These are phyloP conservation scores for Lentinula lateritia DNA, from an alignment of 768 basidiomycete species.

Conservation along the genomic window DNA sequence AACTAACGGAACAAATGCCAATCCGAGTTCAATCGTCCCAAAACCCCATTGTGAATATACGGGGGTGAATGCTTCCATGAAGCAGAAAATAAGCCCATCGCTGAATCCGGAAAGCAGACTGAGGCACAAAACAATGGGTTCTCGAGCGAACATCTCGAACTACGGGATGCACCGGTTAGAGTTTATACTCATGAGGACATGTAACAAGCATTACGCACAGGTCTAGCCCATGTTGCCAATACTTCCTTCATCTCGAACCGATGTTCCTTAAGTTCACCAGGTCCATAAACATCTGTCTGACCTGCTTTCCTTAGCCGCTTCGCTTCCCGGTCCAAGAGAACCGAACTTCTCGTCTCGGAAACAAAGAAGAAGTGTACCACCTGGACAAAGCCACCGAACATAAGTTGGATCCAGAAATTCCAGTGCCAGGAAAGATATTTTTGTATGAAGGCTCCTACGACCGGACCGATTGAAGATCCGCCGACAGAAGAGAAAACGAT, in stretches of 20 bases:
- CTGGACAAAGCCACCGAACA: slow-evolving; percentile 8
- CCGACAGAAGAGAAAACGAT: slow-evolving; percentile 9
- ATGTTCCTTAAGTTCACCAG: slow-evolving; percentile 5
- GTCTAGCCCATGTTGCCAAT: slow-evolving; percentile 7
- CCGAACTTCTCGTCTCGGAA: slow-evolving; percentile 5
- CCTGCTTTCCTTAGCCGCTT: slow-evolving; percentile 4
- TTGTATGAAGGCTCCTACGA: slow-evolving; percentile 9
- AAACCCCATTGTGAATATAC: slow-evolving; percentile 10
- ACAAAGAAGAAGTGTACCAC: slow-evolving; percentile 7
- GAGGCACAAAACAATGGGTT: slow-evolving; percentile 10
- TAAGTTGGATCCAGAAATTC: slow-evolving; percentile 10
- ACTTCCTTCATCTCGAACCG: slow-evolving; percentile 7
- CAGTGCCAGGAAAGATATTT: slow-evolving; percentile 7
- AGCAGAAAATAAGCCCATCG: slow-evolving; percentile 8
- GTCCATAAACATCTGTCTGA: slow-evolving; percentile 4
- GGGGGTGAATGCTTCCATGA: slow-evolving; percentile 8
- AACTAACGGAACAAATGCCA: slow-evolving; percentile 8
- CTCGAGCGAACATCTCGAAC: slow-evolving; percentile 8
- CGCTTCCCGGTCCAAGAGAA: slow-evolving; percentile 6
- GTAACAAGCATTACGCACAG: not conserved
- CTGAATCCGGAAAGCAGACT: slow-evolving; percentile 9
- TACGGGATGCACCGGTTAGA: not conserved
- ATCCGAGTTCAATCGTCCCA: slow-evolving; percentile 3
- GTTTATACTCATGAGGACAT: not conserved
- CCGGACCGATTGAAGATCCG: slow-evolving; percentile 8